Conservation (phyloP, 1,284 basidiomycete genomes). For the Trametes versicolor region DNA sequence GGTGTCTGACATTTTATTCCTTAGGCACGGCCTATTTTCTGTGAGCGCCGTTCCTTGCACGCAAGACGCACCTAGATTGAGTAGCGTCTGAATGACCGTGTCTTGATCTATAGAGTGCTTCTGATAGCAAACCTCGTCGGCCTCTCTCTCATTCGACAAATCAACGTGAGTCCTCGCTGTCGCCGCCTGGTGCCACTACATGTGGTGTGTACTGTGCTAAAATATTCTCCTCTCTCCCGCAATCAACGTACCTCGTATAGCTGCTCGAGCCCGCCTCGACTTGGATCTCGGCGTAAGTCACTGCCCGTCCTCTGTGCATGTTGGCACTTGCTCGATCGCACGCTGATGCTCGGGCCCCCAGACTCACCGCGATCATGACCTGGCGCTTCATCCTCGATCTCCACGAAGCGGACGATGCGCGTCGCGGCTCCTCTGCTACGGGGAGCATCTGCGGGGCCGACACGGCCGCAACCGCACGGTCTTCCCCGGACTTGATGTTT, state of each 20-base stretch:
- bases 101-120: not conserved
- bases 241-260: not conserved
- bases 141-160: not conserved
- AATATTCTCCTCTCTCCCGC: too few species aligned
- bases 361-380: slow-evolving; percentile 8
- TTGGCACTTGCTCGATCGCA: not conserved
- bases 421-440: not conserved
- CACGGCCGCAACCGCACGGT: not conserved
- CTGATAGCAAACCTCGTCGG: slow-evolving; percentile 2
- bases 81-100: too few species aligned
- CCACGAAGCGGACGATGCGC: slow-evolving; percentile 4
- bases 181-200: too few species aligned
- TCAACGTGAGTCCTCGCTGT: not conserved
- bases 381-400: slow-evolving; percentile 15
- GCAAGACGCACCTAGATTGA: too few species aligned
- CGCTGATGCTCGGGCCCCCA: not conserved
- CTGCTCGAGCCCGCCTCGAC: slow-evolving; percentile 9
- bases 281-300: slow-evolving; percentile 1
- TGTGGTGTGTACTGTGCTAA: too few species aligned
- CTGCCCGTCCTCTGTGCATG: not conserved
- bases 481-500: not conserved
- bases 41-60: not conserved
- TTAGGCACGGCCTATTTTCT: slow-evolving; percentile 6
- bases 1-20: not conserved
- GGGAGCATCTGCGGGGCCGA: not conserved